Evolutionary conservation across 495 filamentous ascomycete genomes (phyloP).

Genomic region (Filosporella fistucella): DNA sequence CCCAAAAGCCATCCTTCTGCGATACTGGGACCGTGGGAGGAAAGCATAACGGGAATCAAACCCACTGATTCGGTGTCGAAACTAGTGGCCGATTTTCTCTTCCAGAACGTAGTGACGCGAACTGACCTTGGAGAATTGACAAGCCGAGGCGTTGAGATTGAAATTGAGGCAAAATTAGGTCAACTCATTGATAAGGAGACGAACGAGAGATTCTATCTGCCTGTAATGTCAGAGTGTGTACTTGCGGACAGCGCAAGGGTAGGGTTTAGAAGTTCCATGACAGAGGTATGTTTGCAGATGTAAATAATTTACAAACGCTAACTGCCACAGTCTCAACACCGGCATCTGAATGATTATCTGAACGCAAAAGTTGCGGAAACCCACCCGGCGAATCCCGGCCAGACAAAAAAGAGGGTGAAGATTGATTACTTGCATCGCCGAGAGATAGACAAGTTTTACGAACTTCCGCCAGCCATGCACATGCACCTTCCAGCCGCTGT

Average conservation of each 20-base stretch:
- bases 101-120: slow-evolving; percentile 57
- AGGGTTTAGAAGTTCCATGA: slow-evolving; percentile 81
- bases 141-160: slow-evolving; percentile 62
- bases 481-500: slow-evolving; percentile 28
- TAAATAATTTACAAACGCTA: not conserved
- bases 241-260: slow-evolving; percentile 45
- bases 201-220: slow-evolving; percentile 59
- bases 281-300: slow-evolving; percentile 53
- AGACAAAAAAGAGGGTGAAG: slow-evolving; percentile 44
- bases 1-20: not conserved
- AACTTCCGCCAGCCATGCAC: slow-evolving; percentile 46
- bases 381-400: slow-evolving; percentile 37
- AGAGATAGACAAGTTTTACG: slow-evolving; percentile 78
- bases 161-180: slow-evolving; percentile 91
- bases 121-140: slow-evolving; percentile 48
- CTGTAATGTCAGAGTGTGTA: slow-evolving; percentile 62
- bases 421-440: slow-evolving; percentile 76
- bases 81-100: slow-evolving; percentile 70
- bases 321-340: slow-evolving; percentile 63
- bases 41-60: slow-evolving; percentile 59
- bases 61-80: slow-evolving; percentile 66
- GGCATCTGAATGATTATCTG: slow-evolving; percentile 70
- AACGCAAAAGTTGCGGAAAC: slow-evolving; percentile 61
- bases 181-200: slow-evolving; percentile 67
- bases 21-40: slow-evolving; percentile 63